Evolutionary conservation across 306 rosid genomes (phyloP), one percentile per base, ranked within the genome.

Genomic region (Vigna mungo): DNA sequence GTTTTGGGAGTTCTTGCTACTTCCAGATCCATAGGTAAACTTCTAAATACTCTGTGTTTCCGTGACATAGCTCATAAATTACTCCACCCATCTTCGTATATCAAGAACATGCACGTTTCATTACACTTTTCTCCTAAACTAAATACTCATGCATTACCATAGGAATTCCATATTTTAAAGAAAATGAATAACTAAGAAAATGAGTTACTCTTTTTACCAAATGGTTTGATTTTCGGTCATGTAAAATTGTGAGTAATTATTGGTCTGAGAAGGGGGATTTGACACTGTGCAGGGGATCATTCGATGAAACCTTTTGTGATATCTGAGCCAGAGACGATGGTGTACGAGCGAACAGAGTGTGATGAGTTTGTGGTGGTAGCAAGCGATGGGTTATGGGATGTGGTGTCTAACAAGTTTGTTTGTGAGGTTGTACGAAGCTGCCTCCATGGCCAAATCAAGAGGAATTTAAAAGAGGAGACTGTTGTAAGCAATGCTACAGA

Each of bases 361-460:
- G 93, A 88, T 30, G 86, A 83, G 23, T 90, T 92, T 56, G 47
- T 88, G 3, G 78, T 92, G 17, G 82, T 90, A 1, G 97, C 90
- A 3, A 92, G 90, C 67, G 92, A 90, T 9, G 93, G 93, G 2
- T 76, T 92, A 5, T 92, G 93, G 96, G 93, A 92, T 74, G 87
- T 84, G 0, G 81, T 88, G 1, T 81, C 96, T 4, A 90, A 87
- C 58, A 83, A 79, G 32, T 72, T 72, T 62, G 89, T 85, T 7
- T 88, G 96, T 64, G 81, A 90, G 72, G 84, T 88, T 0, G 93
- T 84, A 8, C 32, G 76, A 48, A 75, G 68, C 9, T 85, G 85
- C 27, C 76, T 92, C 0, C 44, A 73, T 18, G 77, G 74, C 5
- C 72, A 83, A 10, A 73, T 43, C 73, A 75, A 7, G 49, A 84